Conservation (phyloP, 352 stramenopile species). For the Pythium apleroticum region DNA sequence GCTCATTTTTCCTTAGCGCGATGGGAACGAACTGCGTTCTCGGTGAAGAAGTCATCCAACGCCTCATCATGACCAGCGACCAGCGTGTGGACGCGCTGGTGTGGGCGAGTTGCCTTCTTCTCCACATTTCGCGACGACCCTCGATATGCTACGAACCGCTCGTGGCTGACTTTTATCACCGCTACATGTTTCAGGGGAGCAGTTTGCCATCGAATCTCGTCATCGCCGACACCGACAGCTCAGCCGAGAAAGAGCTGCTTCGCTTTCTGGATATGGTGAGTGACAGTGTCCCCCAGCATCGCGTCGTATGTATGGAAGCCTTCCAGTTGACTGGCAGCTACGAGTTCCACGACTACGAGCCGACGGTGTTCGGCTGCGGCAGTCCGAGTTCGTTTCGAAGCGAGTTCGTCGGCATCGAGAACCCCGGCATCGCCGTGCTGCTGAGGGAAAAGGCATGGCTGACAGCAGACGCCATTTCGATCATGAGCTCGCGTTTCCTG, state of each 20-base stretch:
- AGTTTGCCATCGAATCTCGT: background rate
- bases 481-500: constrained; percentile 15
- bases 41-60: background rate
- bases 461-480: constrained; percentile 16
- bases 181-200: constrained; percentile 22
- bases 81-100: constrained; percentile 17
- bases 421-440: constrained; percentile 1
- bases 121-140: constrained; percentile 12
- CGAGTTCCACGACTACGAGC: background rate
- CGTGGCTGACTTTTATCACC: constrained; percentile 8
- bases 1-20: constrained; percentile 20
- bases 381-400: constrained; percentile 22
- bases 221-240: background rate
- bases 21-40: constrained; percentile 20
- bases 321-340: background rate
- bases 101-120: constrained; percentile 16
- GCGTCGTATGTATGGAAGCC: constrained; percentile 21
- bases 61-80: constrained; percentile 20
- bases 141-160: constrained; percentile 20
- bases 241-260: constrained; percentile 16
- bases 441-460: constrained; percentile 23
- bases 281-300: constrained; percentile 10
- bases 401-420: constrained; percentile 18
- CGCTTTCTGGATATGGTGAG: constrained; percentile 20
- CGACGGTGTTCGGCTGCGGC: constrained; percentile 20